Conservation (phyloP, 768 basidiomycete species). For the Tulasnella sp. region DNA sequence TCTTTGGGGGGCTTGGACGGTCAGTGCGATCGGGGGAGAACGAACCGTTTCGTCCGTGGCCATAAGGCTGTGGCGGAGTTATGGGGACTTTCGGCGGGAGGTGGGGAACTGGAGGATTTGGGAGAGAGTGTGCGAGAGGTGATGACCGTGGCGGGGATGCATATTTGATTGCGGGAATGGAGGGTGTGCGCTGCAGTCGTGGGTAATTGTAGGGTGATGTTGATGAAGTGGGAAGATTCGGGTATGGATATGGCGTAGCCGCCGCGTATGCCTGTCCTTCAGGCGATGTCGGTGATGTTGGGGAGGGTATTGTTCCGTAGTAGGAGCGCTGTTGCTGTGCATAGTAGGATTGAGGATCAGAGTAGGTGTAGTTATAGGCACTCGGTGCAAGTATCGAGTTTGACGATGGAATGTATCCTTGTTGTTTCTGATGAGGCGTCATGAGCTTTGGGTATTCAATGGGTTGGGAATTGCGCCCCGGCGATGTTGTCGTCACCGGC, state of each 20-base stretch:
- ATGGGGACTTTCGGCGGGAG: slow-evolving; percentile 5
- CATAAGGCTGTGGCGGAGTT: slow-evolving; percentile 3
- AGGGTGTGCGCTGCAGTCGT: not conserved
- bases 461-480: slow-evolving; percentile 40
- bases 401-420: slow-evolving; percentile 69
- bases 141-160: not conserved
- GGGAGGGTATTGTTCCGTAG: not conserved
- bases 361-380: too few relatives aligned
- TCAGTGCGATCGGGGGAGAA: slow-evolving; percentile 25
- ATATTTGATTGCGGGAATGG: not conserved
- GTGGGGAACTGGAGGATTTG: not conserved
- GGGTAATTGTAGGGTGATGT: not conserved
- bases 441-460: slow-evolving; percentile 61
- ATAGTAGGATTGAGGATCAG: slow-evolving; percentile 2
- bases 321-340: not conserved
- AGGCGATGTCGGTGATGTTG: slow-evolving; percentile 3
- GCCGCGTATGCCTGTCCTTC: not conserved
- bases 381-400: slow-evolving; percentile 50
- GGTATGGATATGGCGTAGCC: not conserved
- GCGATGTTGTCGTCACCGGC: slow-evolving; percentile 58
- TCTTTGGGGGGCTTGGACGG: slow-evolving; percentile 23
- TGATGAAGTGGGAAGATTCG: not conserved
- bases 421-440: slow-evolving; percentile 64
- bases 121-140: not conserved
- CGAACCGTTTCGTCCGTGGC: not conserved